These are phyloP conservation scores for Nemania sp. DNA, from an alignment of 2,329 filamentous ascomycete genomes.

Conservation along the genomic window DNA sequence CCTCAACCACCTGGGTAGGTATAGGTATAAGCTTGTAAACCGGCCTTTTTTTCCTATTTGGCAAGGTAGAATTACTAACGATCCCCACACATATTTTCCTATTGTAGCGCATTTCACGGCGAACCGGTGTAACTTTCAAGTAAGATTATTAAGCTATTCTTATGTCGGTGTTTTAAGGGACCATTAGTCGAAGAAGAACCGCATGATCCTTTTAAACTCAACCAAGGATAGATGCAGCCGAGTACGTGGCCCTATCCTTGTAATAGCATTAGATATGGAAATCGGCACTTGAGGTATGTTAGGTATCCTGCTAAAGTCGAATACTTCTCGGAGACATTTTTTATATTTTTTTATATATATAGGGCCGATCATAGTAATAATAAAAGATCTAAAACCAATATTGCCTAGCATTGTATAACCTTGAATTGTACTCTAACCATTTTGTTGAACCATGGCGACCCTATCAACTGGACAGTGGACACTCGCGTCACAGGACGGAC, in stretches of 20 bases:
- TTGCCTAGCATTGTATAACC: neutral
- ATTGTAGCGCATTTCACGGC: no score
- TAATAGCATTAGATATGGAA: neutral
- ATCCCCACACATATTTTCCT: no score
- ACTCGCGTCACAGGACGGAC: conserved; percentile 27
- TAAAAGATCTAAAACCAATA: neutral
- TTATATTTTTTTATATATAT: neutral
- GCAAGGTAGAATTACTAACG: no score
- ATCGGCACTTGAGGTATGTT: no score
- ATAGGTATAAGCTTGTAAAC: no score
- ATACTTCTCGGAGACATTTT: neutral
- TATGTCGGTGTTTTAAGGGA: neutral
- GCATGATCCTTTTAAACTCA: neutral
- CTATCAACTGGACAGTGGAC: conserved; percentile 30
- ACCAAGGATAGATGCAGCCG: neutral
- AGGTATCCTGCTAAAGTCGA: neutral
- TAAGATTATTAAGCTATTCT: neutral
- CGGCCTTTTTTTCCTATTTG: no score
- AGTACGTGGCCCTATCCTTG: neutral
- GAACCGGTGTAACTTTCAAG: neutral
- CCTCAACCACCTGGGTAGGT: no score
- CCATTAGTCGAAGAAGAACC: neutral
- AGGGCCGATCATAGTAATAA: neutral
- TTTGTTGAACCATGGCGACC: neutral
- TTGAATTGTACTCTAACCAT: neutral